These are phyloP conservation scores for Rhododendron williamsianum DNA, from an alignment of 148 eudicot genomes.

Conservation along the genomic window DNA sequence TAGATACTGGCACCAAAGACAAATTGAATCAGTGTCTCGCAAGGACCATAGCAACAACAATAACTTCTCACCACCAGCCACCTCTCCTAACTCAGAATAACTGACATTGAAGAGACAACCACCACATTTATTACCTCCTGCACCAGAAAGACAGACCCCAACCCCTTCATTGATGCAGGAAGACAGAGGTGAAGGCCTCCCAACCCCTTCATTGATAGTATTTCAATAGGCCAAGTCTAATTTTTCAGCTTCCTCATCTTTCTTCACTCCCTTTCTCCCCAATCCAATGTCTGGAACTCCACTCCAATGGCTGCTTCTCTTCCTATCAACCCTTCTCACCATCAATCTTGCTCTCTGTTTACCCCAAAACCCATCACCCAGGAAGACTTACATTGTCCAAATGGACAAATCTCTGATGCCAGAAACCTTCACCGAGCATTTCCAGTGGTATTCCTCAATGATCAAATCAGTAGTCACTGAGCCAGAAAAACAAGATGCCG, in stretches of 20 bases:
- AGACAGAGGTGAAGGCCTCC: background rate
- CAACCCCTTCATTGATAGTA: background rate
- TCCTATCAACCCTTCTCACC: conserved; percentile 21
- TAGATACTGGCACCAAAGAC: background rate
- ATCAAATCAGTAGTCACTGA: conserved; percentile 30
- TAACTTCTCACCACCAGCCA: conserved; percentile 18
- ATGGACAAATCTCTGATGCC: conserved; percentile 70
- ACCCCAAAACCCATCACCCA: background rate
- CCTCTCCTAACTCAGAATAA: conserved; percentile 13
- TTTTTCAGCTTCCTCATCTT: background rate
- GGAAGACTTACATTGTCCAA: conserved; percentile 67
- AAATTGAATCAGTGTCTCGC: background rate
- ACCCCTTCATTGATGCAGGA: background rate
- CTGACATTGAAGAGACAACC: conserved; percentile 34
- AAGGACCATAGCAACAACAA: conserved; percentile 17
- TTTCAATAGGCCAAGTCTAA: background rate
- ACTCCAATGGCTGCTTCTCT: conserved; percentile 27
- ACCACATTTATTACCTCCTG: conserved; percentile 29
- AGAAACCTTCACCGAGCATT: conserved; percentile 38
- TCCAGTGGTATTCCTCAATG: conserved; percentile 66
- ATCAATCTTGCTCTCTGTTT: conserved; percentile 2
- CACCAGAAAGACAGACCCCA: conserved; percentile 10
- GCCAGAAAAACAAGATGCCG: background rate
- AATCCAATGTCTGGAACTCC: conserved; percentile 12
- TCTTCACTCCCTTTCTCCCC: background rate